Evolutionary conservation across 1,139 yeast species (phyloP).

Genomic region (Saccharomyces hybrid): DNA sequence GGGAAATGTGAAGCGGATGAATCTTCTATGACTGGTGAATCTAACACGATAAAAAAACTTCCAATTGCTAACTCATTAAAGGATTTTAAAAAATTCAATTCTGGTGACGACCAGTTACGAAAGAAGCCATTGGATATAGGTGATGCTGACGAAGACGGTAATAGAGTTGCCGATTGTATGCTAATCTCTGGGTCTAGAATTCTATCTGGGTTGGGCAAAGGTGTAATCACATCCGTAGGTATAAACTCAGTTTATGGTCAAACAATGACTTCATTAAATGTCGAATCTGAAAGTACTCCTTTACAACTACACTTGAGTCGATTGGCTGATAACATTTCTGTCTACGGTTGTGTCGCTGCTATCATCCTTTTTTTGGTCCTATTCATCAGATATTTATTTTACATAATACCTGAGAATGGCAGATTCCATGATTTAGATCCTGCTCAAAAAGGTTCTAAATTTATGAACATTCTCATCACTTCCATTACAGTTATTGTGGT

Average conservation of each 20-base stretch:
- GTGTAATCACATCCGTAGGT: constrained; percentile 87
- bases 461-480: constrained; percentile 79
- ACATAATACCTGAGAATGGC: constrained; percentile 47
- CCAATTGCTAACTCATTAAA: constrained; percentile 46
- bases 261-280: constrained; percentile 71
- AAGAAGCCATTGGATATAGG: constrained; percentile 44
- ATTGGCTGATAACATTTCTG: constrained; percentile 89
- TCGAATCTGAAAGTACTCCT: constrained; percentile 80
- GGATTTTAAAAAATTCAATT: constrained; percentile 28
- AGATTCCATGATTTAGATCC: constrained; percentile 40
- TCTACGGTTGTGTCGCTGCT: constrained; percentile 85
- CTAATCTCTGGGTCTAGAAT: constrained; percentile 88
- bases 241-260: constrained; percentile 82
- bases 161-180: constrained; percentile 39
- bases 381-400: constrained; percentile 67
- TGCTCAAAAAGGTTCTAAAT: constrained; percentile 75
- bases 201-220: constrained; percentile 78
- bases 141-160: constrained; percentile 11
- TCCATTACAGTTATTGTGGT: constrained; percentile 91
- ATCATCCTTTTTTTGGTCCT: constrained; percentile 67
- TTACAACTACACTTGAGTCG: constrained; percentile 72
- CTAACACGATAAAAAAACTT: constrained; percentile 65
- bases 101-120: constrained; percentile 24
- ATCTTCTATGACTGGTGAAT: constrained; percentile 88
- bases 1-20: constrained; percentile 87